phyloP scores from a whole-genome alignment of 805 yeast genomes.

The Starmerella roubikii region DNA sequence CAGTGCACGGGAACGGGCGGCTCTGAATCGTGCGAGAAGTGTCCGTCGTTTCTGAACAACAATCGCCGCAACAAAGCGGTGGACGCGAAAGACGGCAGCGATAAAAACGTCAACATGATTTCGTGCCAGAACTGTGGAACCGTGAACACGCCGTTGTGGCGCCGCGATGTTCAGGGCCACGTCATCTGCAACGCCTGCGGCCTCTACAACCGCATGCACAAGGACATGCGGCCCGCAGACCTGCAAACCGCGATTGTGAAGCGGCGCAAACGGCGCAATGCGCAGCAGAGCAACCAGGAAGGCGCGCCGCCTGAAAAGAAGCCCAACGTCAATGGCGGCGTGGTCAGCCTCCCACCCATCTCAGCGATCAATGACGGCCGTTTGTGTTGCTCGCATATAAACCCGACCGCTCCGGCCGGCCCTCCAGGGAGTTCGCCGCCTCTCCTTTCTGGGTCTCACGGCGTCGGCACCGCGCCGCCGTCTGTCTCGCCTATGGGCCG shows the following conservation, averaged over 20 bases:
- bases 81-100: neutral
- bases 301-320: neutral
- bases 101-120: constrained; percentile 28
- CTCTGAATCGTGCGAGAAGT: constrained; percentile 60
- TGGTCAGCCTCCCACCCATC: no score
- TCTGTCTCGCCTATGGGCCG: neutral
- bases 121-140: constrained; percentile 78
- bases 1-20: constrained; percentile 85
- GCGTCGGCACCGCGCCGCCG: neutral
- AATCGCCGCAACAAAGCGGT: constrained; percentile 33
- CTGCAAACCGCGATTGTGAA: constrained; percentile 63
- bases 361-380: no score
- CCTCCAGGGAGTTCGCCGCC: neutral
- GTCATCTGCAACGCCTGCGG: constrained; percentile 84
- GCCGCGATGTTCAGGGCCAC: constrained; percentile 68
- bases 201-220: constrained; percentile 60
- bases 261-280: constrained; percentile 44
- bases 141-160: constrained; percentile 77
- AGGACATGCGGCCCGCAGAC: constrained; percentile 60
- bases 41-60: constrained; percentile 55
- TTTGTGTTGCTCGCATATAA: no score
- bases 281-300: neutral
- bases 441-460: neutral
- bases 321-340: neutral
- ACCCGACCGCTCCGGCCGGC: no score